Evolutionary conservation across 2,329 filamentous ascomycete genomes (phyloP).

Genomic region (Tolypocladium amazonense): DNA sequence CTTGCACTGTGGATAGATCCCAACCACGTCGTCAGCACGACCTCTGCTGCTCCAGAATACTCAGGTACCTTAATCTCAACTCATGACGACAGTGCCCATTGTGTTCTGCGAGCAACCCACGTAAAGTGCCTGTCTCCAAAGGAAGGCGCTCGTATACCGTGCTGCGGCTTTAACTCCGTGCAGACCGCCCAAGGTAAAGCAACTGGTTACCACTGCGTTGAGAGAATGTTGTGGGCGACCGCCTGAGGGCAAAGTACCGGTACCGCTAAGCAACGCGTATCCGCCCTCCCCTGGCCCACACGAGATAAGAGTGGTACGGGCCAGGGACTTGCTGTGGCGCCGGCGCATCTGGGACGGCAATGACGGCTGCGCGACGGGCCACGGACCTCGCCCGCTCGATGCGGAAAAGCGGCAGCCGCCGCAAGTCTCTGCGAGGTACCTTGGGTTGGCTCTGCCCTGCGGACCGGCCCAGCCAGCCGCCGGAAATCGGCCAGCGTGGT

Average conservation of each 20-base stretch:
- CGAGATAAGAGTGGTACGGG: background rate
- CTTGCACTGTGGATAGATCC: background rate
- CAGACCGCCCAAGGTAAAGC: too few species aligned
- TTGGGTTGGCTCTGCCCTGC: background rate
- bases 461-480: background rate
- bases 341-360: background rate
- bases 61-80: too few species aligned
- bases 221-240: background rate
- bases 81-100: background rate
- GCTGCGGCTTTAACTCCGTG: too few species aligned
- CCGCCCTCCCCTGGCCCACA: background rate
- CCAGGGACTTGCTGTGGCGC: background rate
- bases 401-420: background rate
- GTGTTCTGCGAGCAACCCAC: background rate
- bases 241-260: background rate
- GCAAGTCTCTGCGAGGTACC: background rate
- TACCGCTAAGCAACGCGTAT: background rate
- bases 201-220: too few species aligned
- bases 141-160: too few species aligned
- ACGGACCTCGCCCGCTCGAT: background rate
- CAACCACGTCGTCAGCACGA: background rate
- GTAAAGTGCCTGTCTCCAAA: background rate
- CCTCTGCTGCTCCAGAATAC: background rate
- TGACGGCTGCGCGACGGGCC: background rate
- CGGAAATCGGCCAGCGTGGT: background rate